Evolutionary conservation across 1,139 yeast species (phyloP).

Genomic region (Blastobotrys proliferans): DNA sequence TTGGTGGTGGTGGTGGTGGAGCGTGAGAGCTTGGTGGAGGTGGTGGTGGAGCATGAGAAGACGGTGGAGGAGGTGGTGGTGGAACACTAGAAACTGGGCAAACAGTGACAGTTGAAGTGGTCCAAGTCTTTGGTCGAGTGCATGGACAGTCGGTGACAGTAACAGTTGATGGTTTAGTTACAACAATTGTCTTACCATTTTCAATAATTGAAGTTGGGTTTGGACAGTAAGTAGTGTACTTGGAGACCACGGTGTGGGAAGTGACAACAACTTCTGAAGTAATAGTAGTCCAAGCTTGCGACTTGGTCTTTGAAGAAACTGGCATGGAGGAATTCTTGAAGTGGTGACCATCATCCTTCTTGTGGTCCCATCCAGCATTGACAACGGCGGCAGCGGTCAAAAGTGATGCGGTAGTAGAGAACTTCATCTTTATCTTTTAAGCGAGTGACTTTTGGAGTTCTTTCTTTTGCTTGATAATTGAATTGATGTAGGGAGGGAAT

Average conservation of each 20-base stretch:
- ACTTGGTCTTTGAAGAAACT: constrained; percentile 2
- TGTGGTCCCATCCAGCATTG: constrained; percentile 18
- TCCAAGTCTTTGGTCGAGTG: constrained; percentile 48
- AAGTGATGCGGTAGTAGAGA: constrained; percentile 29
- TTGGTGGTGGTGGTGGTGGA: constrained; percentile 25
- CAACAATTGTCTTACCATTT: constrained; percentile 38
- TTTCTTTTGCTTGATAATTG: no score
- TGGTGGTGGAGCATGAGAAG: constrained; percentile 45
- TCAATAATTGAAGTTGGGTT: constrained; percentile 39
- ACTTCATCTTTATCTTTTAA: constrained; percentile 30
- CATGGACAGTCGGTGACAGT: constrained; percentile 49
- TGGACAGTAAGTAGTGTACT: constrained; percentile 44
- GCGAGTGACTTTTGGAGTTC: constrained; percentile 23
- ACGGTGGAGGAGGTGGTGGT: constrained; percentile 22
- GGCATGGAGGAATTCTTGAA: constrained; percentile 9
- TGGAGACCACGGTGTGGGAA: constrained; percentile 34
- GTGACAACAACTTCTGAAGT: constrained; percentile 31
- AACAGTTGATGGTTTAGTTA: constrained; percentile 41
- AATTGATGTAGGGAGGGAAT: no score
- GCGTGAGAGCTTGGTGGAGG: constrained; percentile 40
- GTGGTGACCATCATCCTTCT: no score
- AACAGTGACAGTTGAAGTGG: constrained; percentile 42
- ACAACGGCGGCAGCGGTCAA: constrained; percentile 29
- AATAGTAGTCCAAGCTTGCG: constrained; percentile 29
- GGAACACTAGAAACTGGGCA: constrained; percentile 32